Evolutionary conservation across 148 eudicot species (phyloP), one percentile per base, ranked within the genome.

Genomic region (Diospyros lotus): DNA sequence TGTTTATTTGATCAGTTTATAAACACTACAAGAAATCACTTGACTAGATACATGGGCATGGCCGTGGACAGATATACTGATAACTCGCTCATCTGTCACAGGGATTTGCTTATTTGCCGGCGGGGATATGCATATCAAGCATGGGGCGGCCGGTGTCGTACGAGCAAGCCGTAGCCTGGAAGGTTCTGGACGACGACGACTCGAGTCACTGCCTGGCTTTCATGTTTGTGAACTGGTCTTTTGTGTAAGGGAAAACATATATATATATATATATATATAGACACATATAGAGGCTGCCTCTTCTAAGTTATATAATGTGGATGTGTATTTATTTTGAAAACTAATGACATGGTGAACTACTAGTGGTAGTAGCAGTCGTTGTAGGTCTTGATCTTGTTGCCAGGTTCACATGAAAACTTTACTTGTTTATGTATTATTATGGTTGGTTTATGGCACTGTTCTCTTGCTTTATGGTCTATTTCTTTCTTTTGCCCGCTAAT

Each of bases 161-260:
- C 39, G 91, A 88, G 12, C 87, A 88, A 68, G 89, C 82, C 3
- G 69, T 88, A 8, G 89, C 87, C 5, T 88, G 91, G 91, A 86
- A 86, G 64, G 91, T 88, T 66, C 80, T 83, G 17, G 74, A 84
- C 17, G 89, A 86, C 15, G 88, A 86, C 2, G 85, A 84, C 17
- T 54, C 81, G 2, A 80, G 74, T 63, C 91, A 88, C 77, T 88
- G 91, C 81, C 78, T 88, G 3, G 89, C 89, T 66, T 85, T 88
- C 76, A 80, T 84, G 84, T 88, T 88, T 67, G 41, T 84, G 51
- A 88, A 86, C 89, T 88, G 91, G 91, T 83, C 91, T 68, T 88
- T 88, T 72, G 85, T 83, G 56, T 88, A 80, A 86, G 69, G 14
- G 6, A 56, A 15, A 42, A 41, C 56, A 40, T 12, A 56, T 69